Evolutionary conservation across 345 rosid genomes (phyloP), one percentile per base, ranked within the genome.

Genomic region (Microthlaspi erraticum): DNA sequence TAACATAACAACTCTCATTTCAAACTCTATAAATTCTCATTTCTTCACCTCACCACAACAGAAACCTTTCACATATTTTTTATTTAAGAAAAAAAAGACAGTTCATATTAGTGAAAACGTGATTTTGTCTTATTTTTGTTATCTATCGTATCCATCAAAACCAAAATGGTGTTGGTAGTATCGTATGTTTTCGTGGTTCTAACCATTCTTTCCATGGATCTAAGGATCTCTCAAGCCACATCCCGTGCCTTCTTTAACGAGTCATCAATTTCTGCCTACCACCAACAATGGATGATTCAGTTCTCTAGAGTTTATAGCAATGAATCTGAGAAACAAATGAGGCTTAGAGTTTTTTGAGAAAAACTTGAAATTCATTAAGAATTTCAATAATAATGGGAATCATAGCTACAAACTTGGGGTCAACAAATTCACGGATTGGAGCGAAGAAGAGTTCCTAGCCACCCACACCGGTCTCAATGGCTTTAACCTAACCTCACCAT

Each of bases 371-470:
- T 79, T 34, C 52, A 63, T 81, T 8, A 78, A 81, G 18, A 23
- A 73, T 3, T 78, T 76, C 42, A 79, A 81, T 36, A 46, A 23
- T 5, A 79, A 55, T 1, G 72, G 45, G 7, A 64, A 44, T 56
- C 70, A 64, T 60, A 53, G 83, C 23, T 87, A 71, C 68, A 80
- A 77, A 67, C 83, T 89, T 26, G 77, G 79, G 14, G 75, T 83
- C 45, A 86, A 87, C 66, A 58, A 68, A 60, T 88, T 86, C 53
- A 78, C 86, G 0, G 90, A 85, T 74, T 26, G 72, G 48, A 81
- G 80, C 3, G 51, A 80, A 14, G 92, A 80, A 3, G 96, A 87
- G 66, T 87, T 87, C 39, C 71, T 74, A 44, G 65, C 39, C 10
- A 26, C 61, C 18, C 72, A 77, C 59, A 81, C 79, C 0, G 81